phyloP scores from a whole-genome alignment of 1,284 basidiomycete species.

The Cryptococcus sp. region DNA sequence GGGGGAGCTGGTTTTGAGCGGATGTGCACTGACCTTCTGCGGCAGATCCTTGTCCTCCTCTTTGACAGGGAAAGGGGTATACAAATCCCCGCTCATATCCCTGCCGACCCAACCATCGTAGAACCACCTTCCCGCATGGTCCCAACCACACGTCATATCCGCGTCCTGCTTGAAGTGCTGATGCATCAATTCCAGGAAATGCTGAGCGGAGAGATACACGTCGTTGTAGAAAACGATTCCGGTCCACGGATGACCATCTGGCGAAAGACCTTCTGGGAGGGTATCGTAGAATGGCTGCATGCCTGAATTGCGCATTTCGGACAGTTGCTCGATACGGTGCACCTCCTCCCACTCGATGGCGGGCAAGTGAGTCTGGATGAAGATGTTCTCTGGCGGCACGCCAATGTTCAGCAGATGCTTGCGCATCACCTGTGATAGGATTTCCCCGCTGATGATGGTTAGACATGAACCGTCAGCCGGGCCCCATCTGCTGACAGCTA shows the following conservation, averaged over 20 bases:
- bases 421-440: slow-evolving; percentile 40
- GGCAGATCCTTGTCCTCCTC: slow-evolving; percentile 47
- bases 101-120: slow-evolving; percentile 57
- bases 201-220: slow-evolving; percentile 52
- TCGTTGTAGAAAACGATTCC: slow-evolving; percentile 56
- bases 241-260: slow-evolving; percentile 47
- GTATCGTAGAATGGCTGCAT: slow-evolving; percentile 51
- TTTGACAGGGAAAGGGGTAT: slow-evolving; percentile 49
- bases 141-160: slow-evolving; percentile 55
- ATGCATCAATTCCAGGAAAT: slow-evolving; percentile 54
- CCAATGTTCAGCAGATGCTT: slow-evolving; percentile 46
- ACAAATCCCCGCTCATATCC: slow-evolving; percentile 51
- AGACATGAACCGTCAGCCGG: not conserved
- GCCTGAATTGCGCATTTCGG: slow-evolving; percentile 53
- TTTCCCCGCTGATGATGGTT: slow-evolving; percentile 29
- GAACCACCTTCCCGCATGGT: slow-evolving; percentile 54
- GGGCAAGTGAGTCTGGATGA: slow-evolving; percentile 39
- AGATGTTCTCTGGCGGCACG: slow-evolving; percentile 48
- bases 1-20: not conserved
- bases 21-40: slow-evolving; percentile 41
- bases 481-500: not conserved
- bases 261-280: slow-evolving; percentile 31
- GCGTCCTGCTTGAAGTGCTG: slow-evolving; percentile 53
- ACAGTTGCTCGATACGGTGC: slow-evolving; percentile 52
- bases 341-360: slow-evolving; percentile 42